Evolutionary conservation across 345 rosid species (phyloP).

Genomic region (Xanthoceras sorbifolium): DNA sequence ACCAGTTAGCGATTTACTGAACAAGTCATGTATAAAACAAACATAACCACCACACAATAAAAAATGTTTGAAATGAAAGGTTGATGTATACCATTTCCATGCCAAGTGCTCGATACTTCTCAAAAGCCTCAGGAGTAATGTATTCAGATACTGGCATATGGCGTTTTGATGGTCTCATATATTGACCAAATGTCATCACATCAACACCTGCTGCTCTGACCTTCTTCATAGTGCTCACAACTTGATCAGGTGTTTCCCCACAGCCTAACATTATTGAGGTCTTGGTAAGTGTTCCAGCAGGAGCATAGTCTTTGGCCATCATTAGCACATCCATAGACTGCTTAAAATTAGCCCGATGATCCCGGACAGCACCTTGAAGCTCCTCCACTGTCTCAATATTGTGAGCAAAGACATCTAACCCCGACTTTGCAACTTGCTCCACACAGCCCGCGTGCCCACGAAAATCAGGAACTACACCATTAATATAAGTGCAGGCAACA

Average conservation of each 20-base stretch:
- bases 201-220: constrained; percentile 97
- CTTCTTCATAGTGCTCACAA: constrained; percentile 86
- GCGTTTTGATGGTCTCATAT: constrained; percentile 98
- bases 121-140: constrained; percentile 93
- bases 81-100: constrained; percentile 83
- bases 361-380: constrained; percentile 85
- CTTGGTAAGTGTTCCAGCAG: constrained; percentile 86
- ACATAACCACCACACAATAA: background rate
- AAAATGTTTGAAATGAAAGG: background rate
- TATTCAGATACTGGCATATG: constrained; percentile 98
- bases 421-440: constrained; percentile 85
- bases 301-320: constrained; percentile 79
- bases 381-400: constrained; percentile 98
- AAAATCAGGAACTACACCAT: constrained; percentile 86
- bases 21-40: background rate
- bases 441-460: constrained; percentile 79
- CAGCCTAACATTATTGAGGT: constrained; percentile 97
- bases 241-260: constrained; percentile 98
- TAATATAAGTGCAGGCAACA: constrained; percentile 11
- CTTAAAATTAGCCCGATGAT: constrained; percentile 93
- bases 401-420: constrained; percentile 91
- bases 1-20: background rate
- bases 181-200: constrained; percentile 99
- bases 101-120: constrained; percentile 77
- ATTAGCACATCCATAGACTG: constrained; percentile 89